Evolutionary conservation across 345 rosid genomes (phyloP), one percentile per base, ranked within the genome.

Genomic region (Eutrema heterophyllum): DNA sequence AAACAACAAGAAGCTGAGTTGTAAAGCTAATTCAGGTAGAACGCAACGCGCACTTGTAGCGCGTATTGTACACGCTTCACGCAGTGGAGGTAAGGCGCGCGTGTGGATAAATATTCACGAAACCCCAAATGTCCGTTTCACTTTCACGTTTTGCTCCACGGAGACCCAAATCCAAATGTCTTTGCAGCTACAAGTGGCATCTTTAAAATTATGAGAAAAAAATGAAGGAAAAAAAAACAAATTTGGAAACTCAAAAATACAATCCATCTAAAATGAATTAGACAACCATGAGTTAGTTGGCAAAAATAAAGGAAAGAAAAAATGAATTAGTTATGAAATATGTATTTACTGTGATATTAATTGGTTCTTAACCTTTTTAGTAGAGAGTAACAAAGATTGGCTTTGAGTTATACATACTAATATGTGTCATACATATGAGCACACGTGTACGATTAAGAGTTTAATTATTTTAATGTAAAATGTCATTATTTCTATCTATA

Each of bases 111-210:
- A 44, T 44, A 56, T 55, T 66, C 58, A 46, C 58, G 30, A n/a
- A 55, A 30, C 1, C 51, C 78, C 58, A 65, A 45, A 64, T 73
- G 27, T 46, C 78, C 66, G 66, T 65, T 56, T 65, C 71, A 66
- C 51, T 65, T 56, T 65, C 71, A 66, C 51, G 71, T 73, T 73
- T 73, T 66, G 59, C 43, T 36, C 49, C 18, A 55, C 49, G 77
- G 38, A 35, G 71, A 73, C 65, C 48, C 77, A 73, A 67, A 26
- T 52, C 49, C 71, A 52, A 52, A 41, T 54, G 56, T 33, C 39
- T 43, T 43, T 33, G 45, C 46, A 32, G 24, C 8, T 21, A 53
- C 55, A 33, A 48, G 33, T 56, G 72, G 66, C 65, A 56, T 56
- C 36, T 26, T 55, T 16, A 8, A 5, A 36, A 16, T 16, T 60